Evolutionary conservation across 352 stramenopile species (phyloP).

Genomic region (Globisporangium orthogonon): DNA sequence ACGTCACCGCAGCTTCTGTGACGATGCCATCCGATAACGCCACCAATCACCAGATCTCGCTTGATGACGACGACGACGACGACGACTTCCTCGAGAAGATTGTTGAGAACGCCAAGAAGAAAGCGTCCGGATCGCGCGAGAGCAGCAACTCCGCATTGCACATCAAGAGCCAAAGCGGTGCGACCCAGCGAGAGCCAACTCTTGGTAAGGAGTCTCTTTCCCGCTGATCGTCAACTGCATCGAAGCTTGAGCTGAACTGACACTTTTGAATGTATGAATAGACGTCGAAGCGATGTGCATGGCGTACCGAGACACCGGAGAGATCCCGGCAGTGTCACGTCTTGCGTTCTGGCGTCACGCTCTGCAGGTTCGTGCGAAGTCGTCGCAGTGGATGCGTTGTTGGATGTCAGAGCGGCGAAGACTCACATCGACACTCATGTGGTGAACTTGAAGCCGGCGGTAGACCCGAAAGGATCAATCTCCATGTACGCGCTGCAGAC

Average conservation of each 20-base stretch:
- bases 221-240: background rate
- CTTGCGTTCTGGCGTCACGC: conserved; percentile 54
- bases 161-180: conserved; percentile 56
- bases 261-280: conserved; percentile 8
- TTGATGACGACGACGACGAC: conserved; percentile 32
- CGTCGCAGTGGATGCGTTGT: background rate
- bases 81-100: conserved; percentile 55
- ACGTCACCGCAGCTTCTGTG: background rate
- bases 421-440: background rate
- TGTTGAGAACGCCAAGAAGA: conserved; percentile 44
- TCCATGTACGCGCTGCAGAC: conserved; percentile 74
- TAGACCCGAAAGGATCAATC: conserved; percentile 27
- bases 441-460: conserved; percentile 1
- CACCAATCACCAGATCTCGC: conserved; percentile 17
- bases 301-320: conserved; percentile 30
- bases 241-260: background rate
- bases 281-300: conserved; percentile 25
- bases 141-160: conserved; percentile 48
- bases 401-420: background rate
- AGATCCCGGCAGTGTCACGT: conserved; percentile 28
- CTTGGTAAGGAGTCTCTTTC: conserved; percentile 3
- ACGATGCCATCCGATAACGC: background rate
- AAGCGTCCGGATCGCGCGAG: conserved; percentile 35
- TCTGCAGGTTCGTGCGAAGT: conserved; percentile 21
- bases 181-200: conserved; percentile 13